These are phyloP conservation scores for Erodium maritimum DNA, from an alignment of 345 rosid genomes.

Conservation along the genomic window DNA sequence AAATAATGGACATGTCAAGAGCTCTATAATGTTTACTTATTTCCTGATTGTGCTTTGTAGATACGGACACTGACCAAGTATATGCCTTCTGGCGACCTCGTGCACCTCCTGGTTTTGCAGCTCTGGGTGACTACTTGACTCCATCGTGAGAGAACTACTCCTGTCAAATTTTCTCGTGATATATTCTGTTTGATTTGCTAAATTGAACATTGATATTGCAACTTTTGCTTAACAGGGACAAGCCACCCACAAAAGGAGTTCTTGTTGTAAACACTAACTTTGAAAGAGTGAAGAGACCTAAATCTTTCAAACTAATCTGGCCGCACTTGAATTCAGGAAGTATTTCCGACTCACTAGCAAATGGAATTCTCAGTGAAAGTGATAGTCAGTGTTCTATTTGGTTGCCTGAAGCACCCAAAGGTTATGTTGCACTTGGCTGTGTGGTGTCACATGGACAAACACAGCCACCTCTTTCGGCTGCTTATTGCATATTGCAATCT, in stretches of 20 bases:
- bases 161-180: slow-evolving; percentile 8
- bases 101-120: slow-evolving; percentile 93
- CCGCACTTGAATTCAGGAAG: slow-evolving; percentile 32
- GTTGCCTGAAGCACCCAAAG: slow-evolving; percentile 90
- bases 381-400: slow-evolving; percentile 54
- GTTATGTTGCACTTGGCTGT: slow-evolving; percentile 83
- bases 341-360: slow-evolving; percentile 11
- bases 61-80: slow-evolving; percentile 42
- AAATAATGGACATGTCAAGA: not conserved
- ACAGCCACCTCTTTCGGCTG: slow-evolving; percentile 60
- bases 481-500: slow-evolving; percentile 62
- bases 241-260: slow-evolving; percentile 93
- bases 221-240: slow-evolving; percentile 59
- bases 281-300: slow-evolving; percentile 68
- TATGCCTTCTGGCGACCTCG: slow-evolving; percentile 87
- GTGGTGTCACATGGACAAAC: slow-evolving; percentile 57
- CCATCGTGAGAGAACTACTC: slow-evolving; percentile 53
- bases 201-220: slow-evolving; percentile 6
- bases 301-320: slow-evolving; percentile 70
- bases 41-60: slow-evolving; percentile 26
- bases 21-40: not conserved
- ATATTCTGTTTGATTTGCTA: slow-evolving; percentile 6
- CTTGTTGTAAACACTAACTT: slow-evolving; percentile 71
- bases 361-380: slow-evolving; percentile 15
- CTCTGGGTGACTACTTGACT: slow-evolving; percentile 88